Base-by-base conservation (phyloP, 1,139 yeast species). In the Keqinozyma sinolaborantium region DNA sequence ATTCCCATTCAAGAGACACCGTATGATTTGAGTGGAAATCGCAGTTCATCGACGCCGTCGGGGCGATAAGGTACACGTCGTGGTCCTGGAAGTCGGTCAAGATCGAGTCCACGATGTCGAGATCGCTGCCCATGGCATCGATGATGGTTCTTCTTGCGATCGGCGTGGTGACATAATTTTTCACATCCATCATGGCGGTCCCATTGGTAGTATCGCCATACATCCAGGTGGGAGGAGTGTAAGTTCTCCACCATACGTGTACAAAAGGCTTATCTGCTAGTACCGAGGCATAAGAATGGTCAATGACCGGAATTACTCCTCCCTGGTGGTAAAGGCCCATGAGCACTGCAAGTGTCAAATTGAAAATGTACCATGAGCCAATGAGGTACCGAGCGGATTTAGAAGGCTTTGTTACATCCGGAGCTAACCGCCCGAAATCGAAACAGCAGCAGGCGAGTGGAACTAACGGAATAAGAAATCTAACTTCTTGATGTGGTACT, bases 201-300 rank as follows among this genome's bases (percentile, higher is more conserved):
- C 48, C 33, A 16, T 44, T 33, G 0, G 42, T 26, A 0, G 30
- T 25, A 31, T 63, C 64, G 3, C 83, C 85, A 29, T 86, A 59
- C 35, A 90, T 51, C 95, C 96, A 90, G 3, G 86, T 72, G 0
- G 98, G 97, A 0, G 97, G 97, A 2, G 88, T 73, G 49, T 90
- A 92, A 0, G 97, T 87, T 51, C 90, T 79, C 97, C 97, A 92
- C 92, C 95, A 92, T 2, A 87, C 50, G 24, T 80, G 76, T 0
- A 73, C 44, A 3, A 50, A 44, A 2, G 25, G 31, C 15, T 32
- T 28, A 7, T 33, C 21, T 14, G 31, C 26, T 14, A 28, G 12
- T 3, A 33, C 31, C 3, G 29, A 23, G 2, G 34, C 16, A 29
- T 60, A 51, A 18, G 69, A 38, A 36, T 59, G 55, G 10, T 61